Conservation (phyloP, 306 rosid genomes). For the Quercus cerris region DNA sequence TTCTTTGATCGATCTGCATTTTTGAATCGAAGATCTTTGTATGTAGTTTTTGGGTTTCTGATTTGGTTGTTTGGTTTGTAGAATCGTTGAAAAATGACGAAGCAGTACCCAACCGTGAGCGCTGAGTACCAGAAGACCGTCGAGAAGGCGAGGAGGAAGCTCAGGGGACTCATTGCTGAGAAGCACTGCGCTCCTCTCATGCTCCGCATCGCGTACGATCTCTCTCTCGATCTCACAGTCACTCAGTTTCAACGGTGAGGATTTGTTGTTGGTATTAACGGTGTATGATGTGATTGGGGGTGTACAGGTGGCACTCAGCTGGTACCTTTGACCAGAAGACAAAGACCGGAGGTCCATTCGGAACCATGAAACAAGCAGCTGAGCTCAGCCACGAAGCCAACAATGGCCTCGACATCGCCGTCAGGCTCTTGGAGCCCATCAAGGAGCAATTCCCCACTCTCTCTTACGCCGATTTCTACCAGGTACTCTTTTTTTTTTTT, state of each 20-base stretch:
- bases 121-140: slow-evolving; percentile 70
- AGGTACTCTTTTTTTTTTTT: slow-evolving; percentile 33
- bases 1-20: background rate
- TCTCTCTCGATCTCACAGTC: background rate
- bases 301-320: slow-evolving; percentile 93
- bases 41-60: background rate
- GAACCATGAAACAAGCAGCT: slow-evolving; percentile 57
- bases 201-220: slow-evolving; percentile 79
- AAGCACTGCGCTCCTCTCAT: slow-evolving; percentile 88
- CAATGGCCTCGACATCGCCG: slow-evolving; percentile 86
- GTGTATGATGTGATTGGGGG: background rate
- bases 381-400: slow-evolving; percentile 86
- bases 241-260: too few relatives aligned
- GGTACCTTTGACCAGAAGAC: slow-evolving; percentile 71
- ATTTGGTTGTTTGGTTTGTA: background rate
- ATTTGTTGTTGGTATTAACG: background rate
- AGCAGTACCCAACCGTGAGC: slow-evolving; percentile 76
- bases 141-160: slow-evolving; percentile 89
- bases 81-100: slow-evolving; percentile 54
- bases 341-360: slow-evolving; percentile 92
- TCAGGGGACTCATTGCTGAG: slow-evolving; percentile 87
- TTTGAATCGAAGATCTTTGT: background rate
- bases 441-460: slow-evolving; percentile 73
- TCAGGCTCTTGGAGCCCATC: slow-evolving; percentile 86
- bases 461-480: slow-evolving; percentile 82